Evolutionary conservation across 2,329 filamentous ascomycete species (phyloP).

Genomic region (Cylindrodendrum hubeiense): DNA sequence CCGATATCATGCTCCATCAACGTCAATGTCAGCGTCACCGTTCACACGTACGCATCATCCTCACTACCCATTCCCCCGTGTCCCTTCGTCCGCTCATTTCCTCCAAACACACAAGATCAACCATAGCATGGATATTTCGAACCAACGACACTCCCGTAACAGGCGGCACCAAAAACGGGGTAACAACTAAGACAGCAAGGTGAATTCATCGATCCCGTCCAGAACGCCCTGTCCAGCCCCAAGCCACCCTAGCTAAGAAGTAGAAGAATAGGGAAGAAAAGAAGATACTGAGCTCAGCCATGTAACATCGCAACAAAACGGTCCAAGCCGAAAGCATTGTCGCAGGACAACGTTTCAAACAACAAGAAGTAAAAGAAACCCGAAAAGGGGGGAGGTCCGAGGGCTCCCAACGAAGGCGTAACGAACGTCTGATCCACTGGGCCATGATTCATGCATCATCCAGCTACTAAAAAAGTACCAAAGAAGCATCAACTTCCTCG

Average conservation of each 20-base stretch:
- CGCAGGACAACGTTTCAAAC: slow-evolving; percentile 26
- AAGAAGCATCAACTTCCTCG: slow-evolving; percentile 43
- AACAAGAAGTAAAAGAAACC: slow-evolving; percentile 29
- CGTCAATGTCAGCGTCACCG: slow-evolving; percentile 7
- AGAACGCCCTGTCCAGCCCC: slow-evolving; percentile 34
- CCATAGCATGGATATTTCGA: slow-evolving; percentile 26
- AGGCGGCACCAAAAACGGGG: slow-evolving; percentile 19
- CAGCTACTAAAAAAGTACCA: slow-evolving; percentile 47
- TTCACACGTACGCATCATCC: slow-evolving; percentile 8
- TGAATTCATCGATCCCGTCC: slow-evolving; percentile 19
- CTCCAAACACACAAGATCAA: slow-evolving; percentile 15
- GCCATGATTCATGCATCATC: slow-evolving; percentile 39
- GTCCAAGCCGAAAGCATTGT: slow-evolving; percentile 27
- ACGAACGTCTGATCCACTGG: slow-evolving; percentile 41
- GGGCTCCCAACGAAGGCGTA: slow-evolving; percentile 33
- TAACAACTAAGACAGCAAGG: slow-evolving; percentile 19
- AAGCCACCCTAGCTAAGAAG: slow-evolving; percentile 33
- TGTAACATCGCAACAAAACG: slow-evolving; percentile 38
- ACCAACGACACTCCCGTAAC: slow-evolving; percentile 18
- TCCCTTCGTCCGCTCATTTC: slow-evolving; percentile 14
- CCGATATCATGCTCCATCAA: slow-evolving; percentile 17
- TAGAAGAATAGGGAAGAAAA: slow-evolving; percentile 26
- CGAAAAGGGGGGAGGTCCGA: slow-evolving; percentile 23
- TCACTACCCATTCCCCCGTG: neutral
- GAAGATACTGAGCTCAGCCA: slow-evolving; percentile 40